Evolutionary conservation across 352 stramenopile genomes (phyloP).

Genomic region (Thalassiosira mediterranea): DNA sequence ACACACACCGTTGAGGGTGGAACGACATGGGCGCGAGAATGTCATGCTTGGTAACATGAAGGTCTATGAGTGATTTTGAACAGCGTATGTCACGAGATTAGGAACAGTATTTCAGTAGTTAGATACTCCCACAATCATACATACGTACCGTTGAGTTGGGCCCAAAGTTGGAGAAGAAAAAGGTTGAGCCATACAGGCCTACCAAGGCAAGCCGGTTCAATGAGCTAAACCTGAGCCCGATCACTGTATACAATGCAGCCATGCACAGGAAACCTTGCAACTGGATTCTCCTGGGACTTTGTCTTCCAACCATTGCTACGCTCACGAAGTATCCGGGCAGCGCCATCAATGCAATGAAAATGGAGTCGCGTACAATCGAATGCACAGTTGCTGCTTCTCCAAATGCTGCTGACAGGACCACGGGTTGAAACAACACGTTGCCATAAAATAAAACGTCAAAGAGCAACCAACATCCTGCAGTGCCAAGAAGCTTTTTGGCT

Average conservation of each 20-base stretch:
- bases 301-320: slow-evolving; percentile 50
- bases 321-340: slow-evolving; percentile 69
- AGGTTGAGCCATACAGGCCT: slow-evolving; percentile 76
- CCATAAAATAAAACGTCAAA: slow-evolving; percentile 85
- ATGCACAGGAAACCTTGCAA: slow-evolving; percentile 81
- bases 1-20: slow-evolving; percentile 80
- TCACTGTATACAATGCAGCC: slow-evolving; percentile 69
- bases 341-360: slow-evolving; percentile 46
- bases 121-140: too few species aligned
- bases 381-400: slow-evolving; percentile 39
- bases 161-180: slow-evolving; percentile 84
- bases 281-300: slow-evolving; percentile 76
- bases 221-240: slow-evolving; percentile 67
- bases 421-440: slow-evolving; percentile 81
- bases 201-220: slow-evolving; percentile 57
- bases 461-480: slow-evolving; percentile 77
- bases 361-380: slow-evolving; percentile 47
- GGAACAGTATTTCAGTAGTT: too few species aligned
- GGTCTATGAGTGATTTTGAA: slow-evolving; percentile 17
- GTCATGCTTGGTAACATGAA: slow-evolving; percentile 75
- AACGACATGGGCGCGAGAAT: slow-evolving; percentile 66
- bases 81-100: too few species aligned
- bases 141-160: slow-evolving; percentile 73
- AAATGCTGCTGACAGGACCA: slow-evolving; percentile 80
- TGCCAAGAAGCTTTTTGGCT: slow-evolving; percentile 73